Conservation (phyloP, 345 rosid species). For the Capsella bursapastoris region DNA sequence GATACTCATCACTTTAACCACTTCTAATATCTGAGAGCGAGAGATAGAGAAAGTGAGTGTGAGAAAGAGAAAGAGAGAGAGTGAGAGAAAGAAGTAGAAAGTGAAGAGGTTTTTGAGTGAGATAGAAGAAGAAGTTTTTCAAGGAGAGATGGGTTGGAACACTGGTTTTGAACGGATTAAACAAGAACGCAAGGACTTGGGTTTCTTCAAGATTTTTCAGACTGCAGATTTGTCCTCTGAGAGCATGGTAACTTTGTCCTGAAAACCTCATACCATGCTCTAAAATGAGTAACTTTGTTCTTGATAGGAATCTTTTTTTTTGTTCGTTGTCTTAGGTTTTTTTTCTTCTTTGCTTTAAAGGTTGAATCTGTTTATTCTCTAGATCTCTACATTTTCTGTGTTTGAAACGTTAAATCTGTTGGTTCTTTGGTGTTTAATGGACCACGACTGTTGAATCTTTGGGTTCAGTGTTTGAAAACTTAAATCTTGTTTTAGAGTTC, state of each 20-base stretch:
- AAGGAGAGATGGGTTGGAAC: conserved; percentile 25
- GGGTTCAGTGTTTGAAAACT: not conserved
- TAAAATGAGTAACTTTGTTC: not conserved
- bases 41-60: not conserved
- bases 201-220: conserved; percentile 42
- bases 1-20: not conserved
- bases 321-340: not conserved
- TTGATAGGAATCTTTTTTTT: conserved; percentile 15
- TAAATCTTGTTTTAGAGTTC: not conserved
- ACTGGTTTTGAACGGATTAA: not conserved
- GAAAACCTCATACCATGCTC: not conserved
- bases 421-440: not conserved
- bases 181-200: conserved; percentile 9
- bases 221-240: conserved; percentile 34
- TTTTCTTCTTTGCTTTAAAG: not conserved
- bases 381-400: not conserved
- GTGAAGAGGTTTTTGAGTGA: not conserved
- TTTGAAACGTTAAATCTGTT: not conserved
- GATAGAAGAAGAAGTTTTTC: not conserved
- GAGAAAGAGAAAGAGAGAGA: not conserved
- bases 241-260: conserved; percentile 26
- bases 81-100: no score
- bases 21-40: not conserved
- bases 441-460: not conserved
- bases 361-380: not conserved